Evolutionary conservation across 2,329 filamentous ascomycete genomes (phyloP), one percentile per base, ranked within the genome.

Genomic region (Emericellopsis cladophorae): DNA sequence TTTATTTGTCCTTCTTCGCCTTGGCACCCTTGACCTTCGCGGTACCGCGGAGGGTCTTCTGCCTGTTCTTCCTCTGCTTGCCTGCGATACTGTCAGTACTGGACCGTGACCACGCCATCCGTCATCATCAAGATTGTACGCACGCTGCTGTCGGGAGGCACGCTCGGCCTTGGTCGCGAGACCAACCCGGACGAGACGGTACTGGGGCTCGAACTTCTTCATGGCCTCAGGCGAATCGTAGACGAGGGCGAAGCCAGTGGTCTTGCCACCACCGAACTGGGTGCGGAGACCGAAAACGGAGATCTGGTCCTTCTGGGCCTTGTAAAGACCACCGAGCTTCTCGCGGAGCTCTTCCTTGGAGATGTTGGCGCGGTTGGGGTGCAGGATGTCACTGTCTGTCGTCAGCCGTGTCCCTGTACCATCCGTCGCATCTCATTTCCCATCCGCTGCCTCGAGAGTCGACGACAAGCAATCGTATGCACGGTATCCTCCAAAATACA

Each of bases 61-160:
- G 81, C 70, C 90, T 81, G 86, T 98, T 98, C 87, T 98, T 98
- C 77, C 92, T 85, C 77, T 96, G 92, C 80, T 98, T 98, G 83
- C 90, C 90, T 96, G 71, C 18, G 22, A 14, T 26, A n/a, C 9
- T 26, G 40, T 42, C 24, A 42, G 40, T 21, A 24, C 26, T 9
- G 26, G 7, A 29, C 4, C 12, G 26, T 12, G 26, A 29, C 36
- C 21, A 16, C 10, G 15, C 12, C 15, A 9, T 16, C 15, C 11
- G 8, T 9, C 21, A n/a, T 39, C 37, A 26, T n/a, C n/a, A n/a
- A n/a, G n/a, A 31, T 29, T 48, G 46, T 56, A 93, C 90, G 64
- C 89, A 95, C 92, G 89, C 74, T 98, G 92, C 76, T 98, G 92
- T 81, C 92, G 85, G 76, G 81, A 87, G 60, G 92, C 80, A 76